Conservation (phyloP, 257 asterid species). For the Solanum sejunctum region DNA sequence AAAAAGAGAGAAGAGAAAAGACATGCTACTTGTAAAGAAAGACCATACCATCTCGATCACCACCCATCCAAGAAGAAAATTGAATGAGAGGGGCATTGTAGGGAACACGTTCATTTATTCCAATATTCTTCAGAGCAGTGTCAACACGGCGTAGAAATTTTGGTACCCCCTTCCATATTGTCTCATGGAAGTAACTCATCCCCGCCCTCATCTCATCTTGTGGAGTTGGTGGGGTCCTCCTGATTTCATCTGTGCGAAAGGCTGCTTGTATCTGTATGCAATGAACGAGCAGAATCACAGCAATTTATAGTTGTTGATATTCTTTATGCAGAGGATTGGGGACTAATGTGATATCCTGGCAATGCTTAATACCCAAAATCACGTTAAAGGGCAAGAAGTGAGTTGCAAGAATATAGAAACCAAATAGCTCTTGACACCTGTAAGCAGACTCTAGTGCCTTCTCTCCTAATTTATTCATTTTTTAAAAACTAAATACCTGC, state of each 20-base stretch:
- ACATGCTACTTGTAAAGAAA: not conserved
- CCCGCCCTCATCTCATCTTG: constrained; percentile 99
- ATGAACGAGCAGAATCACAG: not conserved
- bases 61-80: constrained; percentile 99
- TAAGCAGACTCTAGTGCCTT: not conserved
- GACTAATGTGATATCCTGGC: not conserved
- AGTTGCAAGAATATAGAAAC: not conserved
- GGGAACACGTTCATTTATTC: constrained; percentile 87
- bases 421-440: not conserved
- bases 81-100: constrained; percentile 90
- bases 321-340: not conserved
- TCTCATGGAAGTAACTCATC: constrained; percentile 94
- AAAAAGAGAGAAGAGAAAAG: too few relatives aligned
- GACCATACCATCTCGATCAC: constrained; percentile 82
- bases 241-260: constrained; percentile 89
- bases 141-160: constrained; percentile 83
- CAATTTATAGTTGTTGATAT: not conserved
- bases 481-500: not conserved
- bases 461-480: not conserved
- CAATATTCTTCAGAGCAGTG: constrained; percentile 90
- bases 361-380: not conserved
- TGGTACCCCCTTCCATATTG: constrained; percentile 96
- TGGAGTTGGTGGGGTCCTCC: constrained; percentile 94
- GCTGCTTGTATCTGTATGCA: constrained; percentile 84
- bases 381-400: not conserved